phyloP scores from a whole-genome alignment of 148 eudicot genomes.

The Suaeda aralocaspica region DNA sequence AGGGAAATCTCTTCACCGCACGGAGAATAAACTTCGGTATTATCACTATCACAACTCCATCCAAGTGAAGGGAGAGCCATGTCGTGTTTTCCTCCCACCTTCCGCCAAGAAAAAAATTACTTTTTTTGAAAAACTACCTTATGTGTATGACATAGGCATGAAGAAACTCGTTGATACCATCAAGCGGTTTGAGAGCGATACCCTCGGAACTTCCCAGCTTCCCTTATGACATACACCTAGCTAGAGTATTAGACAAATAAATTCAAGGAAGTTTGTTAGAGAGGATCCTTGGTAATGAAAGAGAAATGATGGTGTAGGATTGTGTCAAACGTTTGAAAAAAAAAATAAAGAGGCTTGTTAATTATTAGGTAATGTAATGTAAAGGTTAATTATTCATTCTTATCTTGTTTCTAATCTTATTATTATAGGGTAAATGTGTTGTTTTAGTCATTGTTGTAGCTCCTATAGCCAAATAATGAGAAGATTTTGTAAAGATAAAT shows the following conservation, averaged over 20 bases:
- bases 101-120: constrained; percentile 32
- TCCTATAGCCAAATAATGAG: constrained; percentile 9
- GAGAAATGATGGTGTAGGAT: constrained; percentile 12
- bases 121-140: constrained; percentile 33
- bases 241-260: no score
- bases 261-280: no score
- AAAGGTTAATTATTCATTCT: constrained; percentile 32
- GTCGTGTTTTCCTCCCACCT: constrained; percentile 43
- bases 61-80: constrained; percentile 41
- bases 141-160: constrained; percentile 55
- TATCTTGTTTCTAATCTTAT: constrained; percentile 17
- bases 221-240: constrained; percentile 11
- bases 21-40: constrained; percentile 49
- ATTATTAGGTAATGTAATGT: constrained; percentile 13
- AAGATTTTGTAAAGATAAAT: constrained; percentile 26
- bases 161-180: constrained; percentile 42
- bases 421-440: constrained; percentile 2
- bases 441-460: constrained; percentile 3
- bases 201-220: constrained; percentile 33
- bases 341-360: constrained; percentile 1
- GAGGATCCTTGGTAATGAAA: constrained; percentile 11
- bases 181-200: constrained; percentile 48
- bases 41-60: constrained; percentile 61
- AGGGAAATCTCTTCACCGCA: constrained; percentile 42
- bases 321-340: constrained; percentile 4